Evolutionary conservation across 2,329 filamentous ascomycete genomes (phyloP).

Genomic region (Rhynchosporium agropyri): DNA sequence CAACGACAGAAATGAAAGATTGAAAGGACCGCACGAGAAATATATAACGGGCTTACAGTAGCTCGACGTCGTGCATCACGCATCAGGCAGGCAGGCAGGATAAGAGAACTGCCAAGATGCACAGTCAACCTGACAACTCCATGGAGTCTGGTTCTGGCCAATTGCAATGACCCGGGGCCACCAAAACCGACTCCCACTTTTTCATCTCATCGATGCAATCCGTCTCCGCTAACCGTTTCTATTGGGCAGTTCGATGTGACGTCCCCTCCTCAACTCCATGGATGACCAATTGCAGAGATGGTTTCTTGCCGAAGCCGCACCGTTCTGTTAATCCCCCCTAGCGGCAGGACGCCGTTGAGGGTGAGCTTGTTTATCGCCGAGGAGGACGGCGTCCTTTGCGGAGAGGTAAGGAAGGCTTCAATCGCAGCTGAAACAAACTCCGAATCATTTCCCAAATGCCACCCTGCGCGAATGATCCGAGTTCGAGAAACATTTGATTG

Average conservation of each 20-base stretch:
- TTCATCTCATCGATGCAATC: background rate
- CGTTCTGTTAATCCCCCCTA: conserved; percentile 9
- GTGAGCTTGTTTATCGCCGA: conserved; percentile 13
- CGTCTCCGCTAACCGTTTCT: background rate
- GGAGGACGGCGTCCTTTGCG: background rate
- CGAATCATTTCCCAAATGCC: background rate
- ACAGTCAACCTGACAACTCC: conserved; percentile 1
- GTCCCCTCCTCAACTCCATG: background rate
- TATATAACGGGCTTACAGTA: conserved; percentile 1
- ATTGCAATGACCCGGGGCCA: background rate
- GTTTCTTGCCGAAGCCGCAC: background rate
- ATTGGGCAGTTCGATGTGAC: background rate
- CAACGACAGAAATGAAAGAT: background rate
- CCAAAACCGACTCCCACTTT: background rate
- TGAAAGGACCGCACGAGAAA: background rate
- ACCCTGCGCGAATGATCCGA: background rate
- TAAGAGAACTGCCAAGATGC: background rate
- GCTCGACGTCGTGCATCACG: conserved; percentile 2
- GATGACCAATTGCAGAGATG: background rate
- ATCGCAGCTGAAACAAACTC: background rate
- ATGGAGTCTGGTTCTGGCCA: background rate
- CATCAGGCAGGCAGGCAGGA: background rate
- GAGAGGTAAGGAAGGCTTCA: background rate
- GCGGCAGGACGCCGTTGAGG: background rate
- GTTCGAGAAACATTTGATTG: background rate